Evolutionary conservation across 768 basidiomycete genomes (phyloP), one percentile per base, ranked within the genome.

Genomic region (Leccinum obscurum): DNA sequence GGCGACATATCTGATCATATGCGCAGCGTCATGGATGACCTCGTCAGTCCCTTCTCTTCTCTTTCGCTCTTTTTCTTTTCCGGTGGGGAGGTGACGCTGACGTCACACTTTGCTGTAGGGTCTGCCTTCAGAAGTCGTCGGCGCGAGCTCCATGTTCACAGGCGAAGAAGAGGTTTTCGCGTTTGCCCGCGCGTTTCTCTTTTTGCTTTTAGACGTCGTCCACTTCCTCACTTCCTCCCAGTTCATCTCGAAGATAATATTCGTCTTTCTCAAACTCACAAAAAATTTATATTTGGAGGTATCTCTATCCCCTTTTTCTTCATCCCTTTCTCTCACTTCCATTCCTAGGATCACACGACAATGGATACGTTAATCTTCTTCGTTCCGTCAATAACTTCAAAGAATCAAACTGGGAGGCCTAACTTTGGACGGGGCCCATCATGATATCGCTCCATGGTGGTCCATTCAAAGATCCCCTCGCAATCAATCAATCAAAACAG

Each of bases 131-230:
- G 86, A 93, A 30, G 76, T 83, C 20, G 89, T 96, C 17, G 92
- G 93, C 35, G 79, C 81, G 2, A 93, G 90, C 62, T 89, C 93
- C 48, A 90, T 99, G 78, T 98, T 98, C 71, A 89, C 89, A 0
- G 95, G 96, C 4, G 95, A 98, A 68, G 97, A 98, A 73, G 97
- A 98, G 75, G 72, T 98, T 0, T 99, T 99, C 70, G 97, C 97
- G 0, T 99, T 98, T 73, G 95, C 94, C 11, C 84, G 97, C 37
- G 95, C 95, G 20, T 93, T 39, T 44, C 41, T 44, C 55, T 55
- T 41, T 50, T 55, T 14, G 0, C 30, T 55, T 28, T 14, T 39
- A 28, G 20, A 8, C 22, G 1, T 55, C 32, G 6, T 35, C 24
- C 46, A 9, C 52, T 44, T 52, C 48, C 66, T 70, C 57, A 67